Conservation (phyloP, 257 asterid genomes). For the Nicotiana paniculata region DNA sequence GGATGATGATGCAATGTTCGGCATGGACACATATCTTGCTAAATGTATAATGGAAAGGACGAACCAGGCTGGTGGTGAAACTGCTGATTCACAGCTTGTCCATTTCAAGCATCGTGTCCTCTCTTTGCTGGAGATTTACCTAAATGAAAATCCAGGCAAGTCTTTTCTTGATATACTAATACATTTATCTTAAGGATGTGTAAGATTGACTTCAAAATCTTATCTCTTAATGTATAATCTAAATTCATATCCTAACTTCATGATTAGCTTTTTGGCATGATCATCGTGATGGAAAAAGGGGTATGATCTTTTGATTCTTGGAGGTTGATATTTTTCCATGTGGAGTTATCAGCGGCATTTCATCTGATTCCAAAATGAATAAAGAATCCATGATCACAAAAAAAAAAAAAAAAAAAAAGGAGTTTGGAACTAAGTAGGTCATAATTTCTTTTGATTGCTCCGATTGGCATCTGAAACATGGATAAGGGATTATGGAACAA, state of each 20-base stretch:
- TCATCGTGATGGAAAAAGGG: neutral
- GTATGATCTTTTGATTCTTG: neutral
- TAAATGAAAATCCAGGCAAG: constrained; percentile 90
- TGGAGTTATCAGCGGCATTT: too few relatives aligned
- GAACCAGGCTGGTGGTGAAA: constrained; percentile 81
- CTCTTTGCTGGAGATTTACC: constrained; percentile 82
- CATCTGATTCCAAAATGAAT: too few relatives aligned
- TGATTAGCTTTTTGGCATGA: neutral
- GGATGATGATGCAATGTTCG: constrained; percentile 93
- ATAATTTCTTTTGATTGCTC: too few relatives aligned
- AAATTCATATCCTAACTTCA: neutral
- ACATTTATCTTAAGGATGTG: neutral
- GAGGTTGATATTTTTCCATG: too few relatives aligned
- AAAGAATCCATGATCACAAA: too few relatives aligned
- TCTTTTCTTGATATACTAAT: constrained; percentile 5
- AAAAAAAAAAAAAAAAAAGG: too few relatives aligned
- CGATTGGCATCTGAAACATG: neutral
- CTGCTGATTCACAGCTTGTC: constrained; percentile 92
- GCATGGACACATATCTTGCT: constrained; percentile 71
- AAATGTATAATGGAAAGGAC: constrained; percentile 58
- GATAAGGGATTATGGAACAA: neutral
- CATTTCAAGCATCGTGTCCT: constrained; percentile 86
- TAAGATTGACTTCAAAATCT: neutral
- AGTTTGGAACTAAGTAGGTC: too few relatives aligned
- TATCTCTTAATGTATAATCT: neutral